These are phyloP conservation scores for Drosera capensis DNA, from an alignment of 148 eudicot species.

Conservation along the genomic window DNA sequence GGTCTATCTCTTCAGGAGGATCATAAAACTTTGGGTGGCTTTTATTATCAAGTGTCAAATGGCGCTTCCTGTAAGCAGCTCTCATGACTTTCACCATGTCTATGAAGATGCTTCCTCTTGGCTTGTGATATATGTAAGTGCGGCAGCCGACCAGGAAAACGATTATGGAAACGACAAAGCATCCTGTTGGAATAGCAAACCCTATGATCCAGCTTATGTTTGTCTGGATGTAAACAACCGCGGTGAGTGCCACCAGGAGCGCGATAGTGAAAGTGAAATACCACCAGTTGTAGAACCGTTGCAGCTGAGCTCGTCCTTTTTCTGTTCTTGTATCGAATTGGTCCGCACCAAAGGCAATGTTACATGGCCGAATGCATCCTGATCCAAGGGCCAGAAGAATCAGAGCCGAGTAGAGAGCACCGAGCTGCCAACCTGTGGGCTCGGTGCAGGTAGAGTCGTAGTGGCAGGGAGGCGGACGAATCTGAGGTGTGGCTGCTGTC, in stretches of 20 bases:
- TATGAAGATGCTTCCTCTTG: constrained; percentile 45
- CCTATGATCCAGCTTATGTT: constrained; percentile 61
- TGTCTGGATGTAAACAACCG: constrained; percentile 57
- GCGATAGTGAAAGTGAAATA: constrained; percentile 54
- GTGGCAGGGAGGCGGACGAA: constrained; percentile 34
- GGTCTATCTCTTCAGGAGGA: constrained; percentile 13
- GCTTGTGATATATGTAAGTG: constrained; percentile 26
- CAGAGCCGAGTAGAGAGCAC: constrained; percentile 29
- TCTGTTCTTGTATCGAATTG: constrained; percentile 49
- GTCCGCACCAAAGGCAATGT: constrained; percentile 79
- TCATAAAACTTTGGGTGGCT: constrained; percentile 13
- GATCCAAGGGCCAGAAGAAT: constrained; percentile 36
- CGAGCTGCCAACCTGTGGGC: constrained; percentile 35
- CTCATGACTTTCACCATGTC: constrained; percentile 35
- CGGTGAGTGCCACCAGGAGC: constrained; percentile 46
- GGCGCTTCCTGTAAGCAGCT: constrained; percentile 41
- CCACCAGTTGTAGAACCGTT: constrained; percentile 78
- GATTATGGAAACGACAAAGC: constrained; percentile 24
- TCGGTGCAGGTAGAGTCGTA: constrained; percentile 9
- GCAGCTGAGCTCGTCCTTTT: constrained; percentile 29
- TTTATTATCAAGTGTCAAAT: background rate
- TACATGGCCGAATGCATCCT: constrained; percentile 55
- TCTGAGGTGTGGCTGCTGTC: constrained; percentile 25
- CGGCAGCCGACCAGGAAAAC: constrained; percentile 38
- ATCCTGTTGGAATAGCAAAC: constrained; percentile 45